Evolutionary conservation across 73 alveolate genomes (phyloP), one percentile per base, ranked within the genome.

Genomic region (Paramecium tetraurelia): DNA sequence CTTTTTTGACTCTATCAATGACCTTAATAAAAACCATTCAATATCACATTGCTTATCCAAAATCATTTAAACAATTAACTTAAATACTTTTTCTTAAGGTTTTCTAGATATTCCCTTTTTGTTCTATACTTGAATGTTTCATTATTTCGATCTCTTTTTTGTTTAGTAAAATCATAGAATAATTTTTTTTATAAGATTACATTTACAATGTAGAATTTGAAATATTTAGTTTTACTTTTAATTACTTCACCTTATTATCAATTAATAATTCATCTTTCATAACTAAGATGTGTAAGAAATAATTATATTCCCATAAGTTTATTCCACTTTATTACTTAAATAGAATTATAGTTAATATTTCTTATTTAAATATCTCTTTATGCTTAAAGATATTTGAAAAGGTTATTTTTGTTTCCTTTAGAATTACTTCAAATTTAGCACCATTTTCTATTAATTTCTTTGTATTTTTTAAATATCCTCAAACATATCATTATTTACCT

Each of bases 11-110:
- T 58, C 95, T 93, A 76, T 96, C 98, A 6, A 96, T 75, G 1
- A 96, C 85, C 63, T 96, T 97, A 5, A 96, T 89, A 96, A 96
- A 96, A 95, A 96, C 89, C 96, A 88, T 59, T 96, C 99, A 2
- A 96, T 95, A 70, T 96, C 99, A 20, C 96, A 93, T 77, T 98
- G 85, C 58, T 96, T 85, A 77, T 96, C 98, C 7, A 96, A 53
- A 58, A 96, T 96, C 99, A 96, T 96, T 88, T 96, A 92, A 40
- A 96, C 95, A 1, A 96, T 76, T 27, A 11, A 97, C 99, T 63
- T 92, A 92, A 21, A 96, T 85, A 76, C 58, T 92, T 48, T 96
- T 96, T 2, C 76, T 12, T 93, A 41, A 92, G 84, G 80, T 96
- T 96, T 85, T 80, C 87, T 36, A 75, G 85, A 92, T 92, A 92